A percentile compares a stretch with the other conserved stretches of the same genome.
These are phyloP conservation scores for Botryotinia globosa DNA, from an alignment of 2,329 filamentous ascomycete species.

Conservation along the genomic window DNA sequence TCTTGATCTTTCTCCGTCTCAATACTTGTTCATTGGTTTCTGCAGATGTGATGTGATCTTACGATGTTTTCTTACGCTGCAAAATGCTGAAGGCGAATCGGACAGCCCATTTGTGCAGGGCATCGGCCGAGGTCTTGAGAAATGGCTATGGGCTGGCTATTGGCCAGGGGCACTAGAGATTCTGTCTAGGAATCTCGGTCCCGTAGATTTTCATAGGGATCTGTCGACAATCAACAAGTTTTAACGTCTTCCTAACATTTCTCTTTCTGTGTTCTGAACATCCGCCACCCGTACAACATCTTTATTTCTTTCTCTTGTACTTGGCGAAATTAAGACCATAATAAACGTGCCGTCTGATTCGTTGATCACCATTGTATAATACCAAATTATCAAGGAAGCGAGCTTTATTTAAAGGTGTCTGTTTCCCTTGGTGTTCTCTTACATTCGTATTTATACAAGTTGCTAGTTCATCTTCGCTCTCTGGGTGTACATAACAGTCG, in stretches of 20 bases:
- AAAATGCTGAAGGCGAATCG: background rate
- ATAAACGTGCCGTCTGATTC: background rate
- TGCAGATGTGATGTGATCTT: slow-evolving; percentile 12
- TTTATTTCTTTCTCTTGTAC: background rate
- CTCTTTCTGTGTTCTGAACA: background rate
- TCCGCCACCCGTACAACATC: background rate
- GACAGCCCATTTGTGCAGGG: background rate
- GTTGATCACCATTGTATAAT: background rate
- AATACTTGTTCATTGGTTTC: slow-evolving; percentile 14
- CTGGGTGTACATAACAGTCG: background rate
- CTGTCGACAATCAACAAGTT: background rate
- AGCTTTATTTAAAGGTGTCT: background rate
- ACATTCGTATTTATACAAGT: background rate
- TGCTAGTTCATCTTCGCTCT: background rate
- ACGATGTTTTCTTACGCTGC: background rate
- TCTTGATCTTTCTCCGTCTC: slow-evolving; percentile 20
- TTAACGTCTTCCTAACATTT: background rate
- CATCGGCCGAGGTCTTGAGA: background rate
- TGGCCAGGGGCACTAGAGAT: background rate
- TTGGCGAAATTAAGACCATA: background rate
- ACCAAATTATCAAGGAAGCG: background rate
- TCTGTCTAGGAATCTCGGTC: background rate
- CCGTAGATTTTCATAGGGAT: background rate
- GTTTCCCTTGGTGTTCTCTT: background rate
- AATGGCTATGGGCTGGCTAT: background rate